These are phyloP conservation scores for Diplocarpon mali DNA, from an alignment of 2,329 filamentous ascomycete genomes.

Conservation along the genomic window DNA sequence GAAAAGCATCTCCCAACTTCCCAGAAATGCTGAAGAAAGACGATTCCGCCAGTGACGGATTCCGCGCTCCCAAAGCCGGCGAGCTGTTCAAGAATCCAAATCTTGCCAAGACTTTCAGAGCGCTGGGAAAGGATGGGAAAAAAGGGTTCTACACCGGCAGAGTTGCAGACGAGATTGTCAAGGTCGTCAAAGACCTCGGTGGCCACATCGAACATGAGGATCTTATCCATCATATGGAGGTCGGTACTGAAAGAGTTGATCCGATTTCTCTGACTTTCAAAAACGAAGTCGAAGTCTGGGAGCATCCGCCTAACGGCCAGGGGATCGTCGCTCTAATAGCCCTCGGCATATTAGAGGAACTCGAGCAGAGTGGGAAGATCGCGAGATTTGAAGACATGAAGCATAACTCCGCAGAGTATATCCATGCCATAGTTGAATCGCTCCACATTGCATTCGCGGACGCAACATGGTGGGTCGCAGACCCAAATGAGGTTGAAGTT, in stretches of 20 bases:
- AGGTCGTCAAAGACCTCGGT: constrained; percentile 63
- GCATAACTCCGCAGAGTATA: constrained; percentile 69
- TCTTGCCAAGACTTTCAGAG: constrained; percentile 69
- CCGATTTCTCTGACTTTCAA: constrained; percentile 72
- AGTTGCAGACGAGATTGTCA: constrained; percentile 69
- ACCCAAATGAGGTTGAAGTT: constrained; percentile 41
- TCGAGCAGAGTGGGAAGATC: constrained; percentile 66
- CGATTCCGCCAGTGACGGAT: constrained; percentile 52
- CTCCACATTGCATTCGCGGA: constrained; percentile 85
- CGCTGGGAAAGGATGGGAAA: constrained; percentile 72
- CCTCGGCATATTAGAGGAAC: constrained; percentile 76
- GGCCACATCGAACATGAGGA: constrained; percentile 72
- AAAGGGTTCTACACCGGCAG: constrained; percentile 80
- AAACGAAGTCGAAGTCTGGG: constrained; percentile 67
- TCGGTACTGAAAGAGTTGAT: constrained; percentile 66
- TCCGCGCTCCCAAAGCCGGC: constrained; percentile 62
- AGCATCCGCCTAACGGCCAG: constrained; percentile 92
- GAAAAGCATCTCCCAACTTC: constrained; percentile 73
- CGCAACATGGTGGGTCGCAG: constrained; percentile 78
- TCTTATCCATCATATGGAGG: constrained; percentile 60
- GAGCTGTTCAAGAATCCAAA: constrained; percentile 82
- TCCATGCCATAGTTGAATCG: constrained; percentile 79
- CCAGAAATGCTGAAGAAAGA: constrained; percentile 80
- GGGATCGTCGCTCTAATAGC: constrained; percentile 92
- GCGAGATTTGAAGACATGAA: constrained; percentile 56